phyloP scores from a whole-genome alignment of 1,139 yeast genomes.

The Blastobotrys petasosporus region DNA sequence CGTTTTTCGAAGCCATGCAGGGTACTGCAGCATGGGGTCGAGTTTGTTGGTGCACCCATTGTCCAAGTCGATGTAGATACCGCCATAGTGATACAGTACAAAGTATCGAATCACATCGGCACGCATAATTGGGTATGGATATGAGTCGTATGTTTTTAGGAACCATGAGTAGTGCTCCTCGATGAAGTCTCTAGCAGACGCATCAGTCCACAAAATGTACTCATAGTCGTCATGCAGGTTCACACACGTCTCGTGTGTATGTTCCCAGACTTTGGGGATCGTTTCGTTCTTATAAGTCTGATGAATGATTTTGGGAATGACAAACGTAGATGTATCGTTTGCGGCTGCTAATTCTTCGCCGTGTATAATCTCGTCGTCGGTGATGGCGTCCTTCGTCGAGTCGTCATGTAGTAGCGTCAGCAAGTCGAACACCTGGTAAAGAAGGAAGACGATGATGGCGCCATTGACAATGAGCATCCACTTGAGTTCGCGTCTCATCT shows the following conservation, averaged over 20 bases:
- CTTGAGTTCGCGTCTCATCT: constrained; percentile 28
- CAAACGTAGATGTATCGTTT: not conserved
- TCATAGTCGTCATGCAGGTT: constrained; percentile 70
- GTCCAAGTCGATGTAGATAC: constrained; percentile 83
- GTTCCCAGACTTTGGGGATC: constrained; percentile 75
- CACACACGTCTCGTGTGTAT: constrained; percentile 69
- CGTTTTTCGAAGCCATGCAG: constrained; percentile 85
- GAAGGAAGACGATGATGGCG: constrained; percentile 46
- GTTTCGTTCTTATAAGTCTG: constrained; percentile 80
- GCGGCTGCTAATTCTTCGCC: not conserved
- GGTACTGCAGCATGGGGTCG: constrained; percentile 73
- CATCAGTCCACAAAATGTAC: constrained; percentile 85
- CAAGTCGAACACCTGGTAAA: constrained; percentile 65
- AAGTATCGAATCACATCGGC: constrained; percentile 94
- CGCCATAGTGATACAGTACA: constrained; percentile 77
- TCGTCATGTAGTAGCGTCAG: constrained; percentile 62
- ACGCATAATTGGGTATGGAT: constrained; percentile 75
- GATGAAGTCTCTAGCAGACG: constrained; percentile 72
- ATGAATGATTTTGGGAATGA: constrained; percentile 83
- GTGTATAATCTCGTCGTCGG: constrained; percentile 8
- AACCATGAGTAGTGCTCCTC: constrained; percentile 82
- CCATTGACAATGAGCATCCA: constrained; percentile 28
- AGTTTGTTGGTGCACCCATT: constrained; percentile 75
- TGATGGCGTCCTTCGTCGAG: constrained; percentile 12
- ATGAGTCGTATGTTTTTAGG: constrained; percentile 66